A percentile compares a stretch with the other conserved stretches of the same genome.
Evolutionary conservation across 2,329 filamentous ascomycete species (phyloP).

Genomic region (Colletotrichum lentis): DNA sequence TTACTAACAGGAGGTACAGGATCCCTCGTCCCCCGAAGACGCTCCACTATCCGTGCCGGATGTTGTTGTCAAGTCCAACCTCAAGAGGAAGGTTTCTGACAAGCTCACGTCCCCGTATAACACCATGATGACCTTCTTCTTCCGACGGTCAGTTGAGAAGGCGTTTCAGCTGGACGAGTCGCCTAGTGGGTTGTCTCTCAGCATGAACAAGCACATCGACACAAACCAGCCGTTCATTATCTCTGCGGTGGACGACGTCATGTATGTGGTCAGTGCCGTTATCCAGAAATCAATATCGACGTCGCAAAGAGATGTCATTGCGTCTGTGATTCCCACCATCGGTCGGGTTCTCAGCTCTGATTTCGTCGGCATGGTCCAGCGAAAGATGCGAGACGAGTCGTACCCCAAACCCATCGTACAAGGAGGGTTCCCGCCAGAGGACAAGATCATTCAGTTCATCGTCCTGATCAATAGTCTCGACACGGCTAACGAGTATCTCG

Average conservation of each 20-base stretch:
- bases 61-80: constrained; percentile 79
- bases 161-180: constrained; percentile 96
- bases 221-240: constrained; percentile 90
- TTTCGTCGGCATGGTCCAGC: constrained; percentile 96
- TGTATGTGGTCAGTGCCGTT: constrained; percentile 97
- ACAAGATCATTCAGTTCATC: constrained; percentile 87
- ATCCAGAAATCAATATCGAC: constrained; percentile 87
- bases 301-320: constrained; percentile 79
- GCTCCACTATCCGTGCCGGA: constrained; percentile 71
- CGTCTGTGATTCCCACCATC: constrained; percentile 79
- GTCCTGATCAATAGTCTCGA: constrained; percentile 96
- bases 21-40: constrained; percentile 60
- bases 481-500: constrained; percentile 88
- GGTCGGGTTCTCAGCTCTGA: constrained; percentile 84
- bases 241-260: constrained; percentile 95
- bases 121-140: constrained; percentile 93
- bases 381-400: constrained; percentile 95
- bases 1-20: constrained; percentile 52
- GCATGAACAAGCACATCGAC: constrained; percentile 73
- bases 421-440: constrained; percentile 85
- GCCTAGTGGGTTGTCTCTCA: constrained; percentile 80
- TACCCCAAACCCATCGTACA: constrained; percentile 84
- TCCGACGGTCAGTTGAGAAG: constrained; percentile 94
- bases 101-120: constrained; percentile 85
- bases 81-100: constrained; percentile 79